Conservation (phyloP, 139 green algal species). For the Nannochloris sp. region DNA sequence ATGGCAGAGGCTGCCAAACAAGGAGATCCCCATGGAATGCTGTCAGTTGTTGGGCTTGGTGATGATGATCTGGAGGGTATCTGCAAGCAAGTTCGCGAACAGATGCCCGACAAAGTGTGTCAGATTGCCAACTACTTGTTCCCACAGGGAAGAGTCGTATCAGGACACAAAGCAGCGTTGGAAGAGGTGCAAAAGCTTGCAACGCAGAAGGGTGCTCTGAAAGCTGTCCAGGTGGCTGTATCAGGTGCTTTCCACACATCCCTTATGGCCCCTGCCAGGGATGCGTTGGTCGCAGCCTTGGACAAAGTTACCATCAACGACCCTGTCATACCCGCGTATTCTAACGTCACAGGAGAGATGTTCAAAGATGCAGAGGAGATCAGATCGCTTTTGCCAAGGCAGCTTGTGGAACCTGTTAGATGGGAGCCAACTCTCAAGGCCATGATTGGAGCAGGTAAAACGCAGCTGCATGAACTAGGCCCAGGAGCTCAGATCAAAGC, state of each 20-base stretch:
- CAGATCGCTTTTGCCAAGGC: constrained; percentile 51
- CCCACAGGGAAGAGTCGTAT: constrained; percentile 74
- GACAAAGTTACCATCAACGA: constrained; percentile 44
- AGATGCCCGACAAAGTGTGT: constrained; percentile 48
- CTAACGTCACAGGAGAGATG: constrained; percentile 76
- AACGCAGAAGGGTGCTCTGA: constrained; percentile 63
- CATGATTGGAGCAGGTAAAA: constrained; percentile 48
- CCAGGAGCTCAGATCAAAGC: constrained; percentile 88
- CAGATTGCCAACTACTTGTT: constrained; percentile 87
- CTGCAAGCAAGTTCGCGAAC: constrained; percentile 19
- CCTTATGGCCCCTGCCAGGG: constrained; percentile 68
- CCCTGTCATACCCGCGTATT: constrained; percentile 70
- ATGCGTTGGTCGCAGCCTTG: constrained; percentile 58
- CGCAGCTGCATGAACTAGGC: constrained; percentile 73
- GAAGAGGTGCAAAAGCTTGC: constrained; percentile 46
- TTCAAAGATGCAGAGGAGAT: constrained; percentile 54
- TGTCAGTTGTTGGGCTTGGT: constrained; percentile 73
- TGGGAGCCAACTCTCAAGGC: constrained; percentile 48
- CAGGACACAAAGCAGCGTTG: constrained; percentile 58
- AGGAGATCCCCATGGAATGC: constrained; percentile 74
- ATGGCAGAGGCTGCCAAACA: constrained; percentile 67
- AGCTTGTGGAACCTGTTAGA: constrained; percentile 81
- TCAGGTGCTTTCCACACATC: constrained; percentile 85
- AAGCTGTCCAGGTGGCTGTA: constrained; percentile 63
- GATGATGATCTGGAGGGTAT: constrained; percentile 56